Evolutionary conservation across 805 yeast species (phyloP), one percentile per base, ranked within the genome.

Genomic region (Candida manassasensis): DNA sequence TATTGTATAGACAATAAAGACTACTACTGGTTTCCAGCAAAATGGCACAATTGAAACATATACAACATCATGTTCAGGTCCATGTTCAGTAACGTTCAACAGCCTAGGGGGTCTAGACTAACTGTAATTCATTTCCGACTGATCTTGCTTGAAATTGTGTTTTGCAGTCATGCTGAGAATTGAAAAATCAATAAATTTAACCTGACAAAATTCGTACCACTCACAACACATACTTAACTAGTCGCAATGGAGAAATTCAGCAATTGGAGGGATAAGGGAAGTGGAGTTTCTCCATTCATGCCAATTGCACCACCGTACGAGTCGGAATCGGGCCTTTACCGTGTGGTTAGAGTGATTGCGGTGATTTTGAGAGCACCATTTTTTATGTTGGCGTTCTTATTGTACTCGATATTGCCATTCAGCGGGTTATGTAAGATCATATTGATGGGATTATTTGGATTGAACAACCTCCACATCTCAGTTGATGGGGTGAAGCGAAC

Each of bases 271-370:
- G 96, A 87, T 53, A 84, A 79, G 42, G 93, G 90, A 4, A 88
- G 96, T 1, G 96, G 96, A n/a, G 84, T 88, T 22, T 81, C 95
- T 0, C 96, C 96, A 3, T 87, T 86, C 46, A 65, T 83, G 61
- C 95, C 95, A 1, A 45, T 54, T 0, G 46, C 61, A n/a, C 40
- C 53, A 27, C 52, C 69, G 3, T 35, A 40, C 19, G 25, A 21
- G n/a, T 21, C 33, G 24, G 40, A 10, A 16, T 41, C 10, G 21
- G 25, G 3, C 22, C 37, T 32, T 12, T 28, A 24, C n/a, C 22
- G 16, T 19, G 40, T 32, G 22, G 32, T 22, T 15, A 30, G 21
- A 21, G 4, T 36, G 30, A 11, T 30, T 13, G n/a, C 46, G 11
- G 42, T 51, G 14, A 32, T 53, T 8, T 16, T 59, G n/a, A 62